Evolutionary conservation across 2,329 filamentous ascomycete genomes (phyloP), one percentile per base, ranked within the genome.

Genomic region (Ophiosphaerella narmari): DNA sequence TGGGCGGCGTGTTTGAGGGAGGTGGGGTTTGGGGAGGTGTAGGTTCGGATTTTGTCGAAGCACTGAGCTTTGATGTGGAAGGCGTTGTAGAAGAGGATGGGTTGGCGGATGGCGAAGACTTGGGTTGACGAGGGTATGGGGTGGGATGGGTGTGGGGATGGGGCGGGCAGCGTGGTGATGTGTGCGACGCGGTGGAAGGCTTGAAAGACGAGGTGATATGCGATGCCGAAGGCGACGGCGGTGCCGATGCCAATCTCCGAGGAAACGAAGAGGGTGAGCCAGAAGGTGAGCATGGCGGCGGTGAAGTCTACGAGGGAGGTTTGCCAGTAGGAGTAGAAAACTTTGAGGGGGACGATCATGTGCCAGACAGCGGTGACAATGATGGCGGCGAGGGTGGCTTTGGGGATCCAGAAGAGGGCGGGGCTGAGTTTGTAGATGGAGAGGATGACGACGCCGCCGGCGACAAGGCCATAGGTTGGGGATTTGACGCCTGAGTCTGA

Each of bases 321-420:
- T 55, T 81, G 82, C 83, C 84, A 88, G 71, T 84, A 87, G 12
- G 77, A 75, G 67, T 86, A 86, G 63, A 87, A 86, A 8, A 81
- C 77, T 2, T 75, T 79, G 0, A 84, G 79, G 0, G 82, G 78
- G 0, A 82, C 81, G 38, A 87, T 82, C 6, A 87, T 75, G 34
- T 84, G 82, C 70, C 82, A 82, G 0, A 87, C 83, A 5, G 85
- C 85, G 51, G 82, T 84, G 57, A 87, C 86, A 55, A 88, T 86
- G 52, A 88, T 86, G 2, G 84, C 85, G 1, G 85, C 80, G 1
- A 88, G 75, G 0, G 83, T 86, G 0, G 85, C 78, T 58, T 86
- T 86, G 1, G 86, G 85, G n/a, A 88, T 84, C 83, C 84, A 88
- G 70, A 84, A 86, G 0, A 88, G 76, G 0, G 82, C 80, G 0